Percentiles rank a stretch among this genome's conserved stretches.
phyloP scores from a whole-genome alignment of 495 filamentous ascomycete species.

The Hamigera avellanea region DNA sequence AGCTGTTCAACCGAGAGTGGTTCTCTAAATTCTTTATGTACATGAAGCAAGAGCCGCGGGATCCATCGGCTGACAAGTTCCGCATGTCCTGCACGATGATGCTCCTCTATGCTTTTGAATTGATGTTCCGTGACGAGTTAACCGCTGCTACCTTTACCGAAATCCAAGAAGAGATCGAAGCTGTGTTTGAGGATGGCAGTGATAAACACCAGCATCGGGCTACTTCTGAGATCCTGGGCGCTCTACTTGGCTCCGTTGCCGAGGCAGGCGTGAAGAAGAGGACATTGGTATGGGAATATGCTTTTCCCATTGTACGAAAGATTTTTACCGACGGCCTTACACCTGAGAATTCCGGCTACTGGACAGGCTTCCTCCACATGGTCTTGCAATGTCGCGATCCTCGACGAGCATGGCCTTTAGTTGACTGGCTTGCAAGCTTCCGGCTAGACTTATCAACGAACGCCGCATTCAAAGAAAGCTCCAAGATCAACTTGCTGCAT shows the following conservation, averaged over 20 bases:
- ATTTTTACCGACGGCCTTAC: conserved; percentile 84
- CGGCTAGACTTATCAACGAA: conserved; percentile 89
- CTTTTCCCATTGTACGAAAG: conserved; percentile 75
- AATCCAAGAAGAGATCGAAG: conserved; percentile 63
- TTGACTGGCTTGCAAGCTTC: conserved; percentile 76
- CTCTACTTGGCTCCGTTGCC: conserved; percentile 61
- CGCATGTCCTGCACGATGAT: conserved; percentile 75
- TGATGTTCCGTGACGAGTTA: conserved; percentile 59
- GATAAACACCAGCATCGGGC: conserved; percentile 98
- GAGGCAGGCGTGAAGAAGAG: conserved; percentile 60
- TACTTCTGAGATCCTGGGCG: conserved; percentile 86
- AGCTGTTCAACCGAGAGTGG: conserved; percentile 70
- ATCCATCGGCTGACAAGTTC: conserved; percentile 74
- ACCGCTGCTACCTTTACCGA: conserved; percentile 76
- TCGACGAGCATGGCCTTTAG: conserved; percentile 70
- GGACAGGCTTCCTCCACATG: conserved; percentile 87
- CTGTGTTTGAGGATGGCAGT: conserved; percentile 77
- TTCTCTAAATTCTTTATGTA: conserved; percentile 79
- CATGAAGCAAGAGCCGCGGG: conserved; percentile 92
- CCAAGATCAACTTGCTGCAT: conserved; percentile 85
- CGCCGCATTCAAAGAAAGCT: conserved; percentile 97
- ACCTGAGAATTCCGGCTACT: conserved; percentile 88
- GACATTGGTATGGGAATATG: conserved; percentile 72
- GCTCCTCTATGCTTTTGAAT: conserved; percentile 77
- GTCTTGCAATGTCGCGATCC: conserved; percentile 77